Evolutionary conservation across 2,329 filamentous ascomycete species (phyloP), one percentile per base, ranked within the genome.

Genomic region (Beauveria brongniartii): DNA sequence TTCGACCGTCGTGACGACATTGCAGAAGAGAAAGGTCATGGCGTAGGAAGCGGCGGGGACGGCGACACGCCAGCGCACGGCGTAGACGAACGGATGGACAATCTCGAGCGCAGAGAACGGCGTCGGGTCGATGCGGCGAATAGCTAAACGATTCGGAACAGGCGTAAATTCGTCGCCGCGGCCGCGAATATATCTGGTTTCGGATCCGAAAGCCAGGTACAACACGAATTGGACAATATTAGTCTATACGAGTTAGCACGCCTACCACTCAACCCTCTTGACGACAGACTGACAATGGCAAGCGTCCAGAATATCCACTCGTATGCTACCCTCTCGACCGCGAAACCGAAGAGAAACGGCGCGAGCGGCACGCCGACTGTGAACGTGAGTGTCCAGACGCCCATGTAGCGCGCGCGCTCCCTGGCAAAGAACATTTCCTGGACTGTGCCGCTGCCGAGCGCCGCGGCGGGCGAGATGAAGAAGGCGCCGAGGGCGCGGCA

Each of bases 341-440:
- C 55, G 9, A 57, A 57, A 9, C 55, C 55, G 41, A 57, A 57
- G 20, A 57, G 43, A 18, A 57, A 50, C 16, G 55, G 55, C 22
- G 55, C 55, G 30, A 57, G 41, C n/a, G 55, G 55, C 30, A 57
- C 44, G 20, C 44, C 43, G 5, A 57, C 16, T 16, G 55, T 57
- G 44, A 57, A 56, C 54, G 50, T 48, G 55, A 57, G 55, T 34
- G 55, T 57, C 55, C 55, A 57, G 4, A 57, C 43, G 55, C 55
- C 55, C 46, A 57, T 57, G 46, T 48, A 57, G 16, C n/a, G 28
- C 30, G 55, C 44, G 22, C 55, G 46, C 55, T 57, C 55, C 10
- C 44, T n/a, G 3, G 55, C 44, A 28, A 57, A 48, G 55, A 57
- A 57, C 44, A 57, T 57, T 8, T 57, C 55, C 30, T 57, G 55